These are phyloP conservation scores for Abelmoschus esculentus DNA, from an alignment of 345 rosid genomes.

Conservation along the genomic window DNA sequence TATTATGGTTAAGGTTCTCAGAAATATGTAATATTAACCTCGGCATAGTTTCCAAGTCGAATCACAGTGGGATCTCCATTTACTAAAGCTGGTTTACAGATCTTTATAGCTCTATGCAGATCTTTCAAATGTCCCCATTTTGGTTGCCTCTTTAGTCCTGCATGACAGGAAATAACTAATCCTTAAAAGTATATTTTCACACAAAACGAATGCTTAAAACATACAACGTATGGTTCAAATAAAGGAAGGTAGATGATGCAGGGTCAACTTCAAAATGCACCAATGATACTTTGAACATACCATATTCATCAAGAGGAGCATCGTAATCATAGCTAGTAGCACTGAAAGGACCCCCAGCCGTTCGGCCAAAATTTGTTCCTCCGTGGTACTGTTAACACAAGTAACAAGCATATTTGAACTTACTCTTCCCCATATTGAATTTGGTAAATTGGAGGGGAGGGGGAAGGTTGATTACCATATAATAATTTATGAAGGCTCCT, in stretches of 20 bases:
- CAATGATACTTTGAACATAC: constrained; percentile 27
- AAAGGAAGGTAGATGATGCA: not conserved
- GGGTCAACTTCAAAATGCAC: not conserved
- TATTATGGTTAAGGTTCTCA: not conserved
- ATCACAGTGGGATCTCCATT: constrained; percentile 57
- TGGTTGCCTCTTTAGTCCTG: constrained; percentile 91
- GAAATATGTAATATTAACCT: constrained; percentile 37
- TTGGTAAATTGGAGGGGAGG: constrained; percentile 15
- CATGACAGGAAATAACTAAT: constrained; percentile 3
- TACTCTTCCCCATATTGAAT: constrained; percentile 10
- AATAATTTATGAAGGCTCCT: constrained; percentile 86
- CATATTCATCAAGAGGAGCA: constrained; percentile 95
- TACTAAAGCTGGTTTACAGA: constrained; percentile 82
- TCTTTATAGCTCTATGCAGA: constrained; percentile 85
- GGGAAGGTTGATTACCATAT: constrained; percentile 55
- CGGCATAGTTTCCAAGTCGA: constrained; percentile 75
- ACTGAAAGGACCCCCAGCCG: constrained; percentile 99
- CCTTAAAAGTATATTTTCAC: not conserved
- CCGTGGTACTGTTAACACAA: constrained; percentile 70
- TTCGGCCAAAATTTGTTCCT: constrained; percentile 96
- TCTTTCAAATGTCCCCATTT: constrained; percentile 99
- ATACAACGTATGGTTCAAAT: not conserved
- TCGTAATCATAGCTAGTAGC: constrained; percentile 97
- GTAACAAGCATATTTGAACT: constrained; percentile 13
- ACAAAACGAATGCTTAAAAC: not conserved